Evolutionary conservation across 75 land plant species (phyloP), one percentile per base, ranked within the genome.

Genomic region (Adiantum capillusveneris): DNA sequence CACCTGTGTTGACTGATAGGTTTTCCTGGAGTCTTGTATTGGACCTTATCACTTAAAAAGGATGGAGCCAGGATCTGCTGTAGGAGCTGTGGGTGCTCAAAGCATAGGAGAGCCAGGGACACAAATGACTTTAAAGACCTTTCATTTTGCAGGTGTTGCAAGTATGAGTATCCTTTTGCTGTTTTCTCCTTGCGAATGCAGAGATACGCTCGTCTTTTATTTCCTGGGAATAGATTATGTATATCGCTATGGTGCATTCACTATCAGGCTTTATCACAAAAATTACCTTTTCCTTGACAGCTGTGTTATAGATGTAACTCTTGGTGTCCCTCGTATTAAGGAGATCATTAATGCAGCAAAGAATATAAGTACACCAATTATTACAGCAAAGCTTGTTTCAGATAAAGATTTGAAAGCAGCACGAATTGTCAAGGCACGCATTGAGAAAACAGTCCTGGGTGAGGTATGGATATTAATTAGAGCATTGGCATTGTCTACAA

Each of bases 21-120:
- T 81, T 31, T 94, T 89, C 62, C 37, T 94, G 41, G 70, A 79
- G 19, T 85, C 84, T 9, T 86, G 96, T 64, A 63, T 86, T 11
- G 56, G 63, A 24, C 82, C 91, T 24, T 85, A 85, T 53, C 81
- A 77, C 51, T 61, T 29, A 20, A 94, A 94, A 72, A 60, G 60
- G 54, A 56, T 90, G 30, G 98, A 94, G 66, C 75, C 82, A 57
- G 98, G 96, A 58, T 74, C 91, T 68, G 85, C 98, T 21, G 83
- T 94, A 44, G 98, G 98, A 61, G 98, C 96, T 0, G 81, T 93
- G 75, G 96, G 98, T 52, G 96, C 98, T 49, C 98, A 94, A 44
- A 94, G 98, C 65, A 94, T 94, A 70, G 98, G 96, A 60, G 98
- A 94, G 41, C 98, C 98, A 56, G 98, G 96, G 44, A 94, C 96